These are phyloP conservation scores for Epichloe uncinata DNA, from an alignment of 2,329 filamentous ascomycete genomes.

Conservation along the genomic window DNA sequence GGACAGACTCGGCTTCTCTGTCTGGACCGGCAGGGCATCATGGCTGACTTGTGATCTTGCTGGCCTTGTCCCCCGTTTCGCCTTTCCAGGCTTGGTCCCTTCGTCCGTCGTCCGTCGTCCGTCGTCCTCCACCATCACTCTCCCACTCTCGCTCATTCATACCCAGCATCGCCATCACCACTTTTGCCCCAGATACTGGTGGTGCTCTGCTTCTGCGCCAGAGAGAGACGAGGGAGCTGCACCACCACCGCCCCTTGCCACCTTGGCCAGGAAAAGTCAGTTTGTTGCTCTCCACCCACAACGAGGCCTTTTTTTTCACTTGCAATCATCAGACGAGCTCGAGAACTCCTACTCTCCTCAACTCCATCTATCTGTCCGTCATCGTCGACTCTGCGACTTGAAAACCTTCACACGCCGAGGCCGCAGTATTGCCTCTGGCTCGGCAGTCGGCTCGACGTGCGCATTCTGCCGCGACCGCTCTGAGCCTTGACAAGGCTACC, in stretches of 20 bases:
- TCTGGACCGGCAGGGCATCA: conserved; percentile 7
- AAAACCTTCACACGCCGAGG: background rate
- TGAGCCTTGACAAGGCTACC: background rate
- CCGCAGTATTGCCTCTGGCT: background rate
- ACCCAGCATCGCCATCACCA: conserved; percentile 6
- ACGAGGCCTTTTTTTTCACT: background rate
- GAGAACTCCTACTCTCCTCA: background rate
- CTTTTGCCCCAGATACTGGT: background rate
- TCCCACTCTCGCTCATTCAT: background rate
- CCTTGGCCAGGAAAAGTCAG: background rate
- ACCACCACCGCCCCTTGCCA: background rate
- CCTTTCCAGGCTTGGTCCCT: background rate
- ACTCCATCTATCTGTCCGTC: background rate
- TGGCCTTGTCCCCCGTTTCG: background rate
- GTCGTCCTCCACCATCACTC: background rate
- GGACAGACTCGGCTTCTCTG: conserved; percentile 4
- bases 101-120: background rate
- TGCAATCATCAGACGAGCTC: background rate
- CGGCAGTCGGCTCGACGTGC: background rate
- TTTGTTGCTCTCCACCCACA: background rate
- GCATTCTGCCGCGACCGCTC: background rate
- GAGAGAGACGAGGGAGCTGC: background rate
- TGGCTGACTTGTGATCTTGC: background rate
- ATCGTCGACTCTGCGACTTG: background rate
- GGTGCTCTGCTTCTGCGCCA: background rate